Base-by-base conservation (phyloP, 495 filamentous ascomycete species). In the Baudoinia panamericana region DNA sequence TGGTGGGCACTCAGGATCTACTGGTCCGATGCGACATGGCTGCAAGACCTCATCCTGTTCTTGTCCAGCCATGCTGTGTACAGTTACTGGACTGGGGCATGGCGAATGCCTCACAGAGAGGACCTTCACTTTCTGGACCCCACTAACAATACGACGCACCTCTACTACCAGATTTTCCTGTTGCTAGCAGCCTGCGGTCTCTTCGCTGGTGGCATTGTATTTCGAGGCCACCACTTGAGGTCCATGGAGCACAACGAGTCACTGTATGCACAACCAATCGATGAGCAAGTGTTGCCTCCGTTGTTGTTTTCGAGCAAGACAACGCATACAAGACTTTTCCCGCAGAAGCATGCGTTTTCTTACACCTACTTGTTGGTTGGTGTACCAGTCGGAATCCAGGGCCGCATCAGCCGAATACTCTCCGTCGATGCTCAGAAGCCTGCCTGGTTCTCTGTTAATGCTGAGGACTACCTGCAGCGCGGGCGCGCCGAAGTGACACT, bases 341-440 rank as follows among this genome's bases (percentile, higher is more conserved):
- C 78, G 1, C 63, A 70, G 43, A 73, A 65, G 45, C 75, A 82
- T 50, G 63, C 62, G 0, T 82, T 83, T 53, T 64, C 63, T 9
- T 81, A 80, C 54, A 75, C 77, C 3, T 76, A 80, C 52, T 63
- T 84, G 9, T 60, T 71, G 20, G 70, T 78, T 21, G 78, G 78
- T 4, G 63, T 83, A 37, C 80, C 80, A 2, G 62, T 85, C 26
- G 71, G 65, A 12, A 76, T 68, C 61, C 63, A 63, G 40, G 73
- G 73, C 26, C 56, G 53, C 39, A 61, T 66, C 11, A 66, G 66
- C 13, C 64, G 64, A 12, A 54, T 79, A 45, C 53, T 82, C 35
- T 77, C 75, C 2, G 63, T 65, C 9, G 65, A 70, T 40, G 34
- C 44, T 3, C 27, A 45, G 31, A 16, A 31, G 7, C 42, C 12